Conservation (phyloP, 805 yeast species). For the Candida nemodendra region DNA sequence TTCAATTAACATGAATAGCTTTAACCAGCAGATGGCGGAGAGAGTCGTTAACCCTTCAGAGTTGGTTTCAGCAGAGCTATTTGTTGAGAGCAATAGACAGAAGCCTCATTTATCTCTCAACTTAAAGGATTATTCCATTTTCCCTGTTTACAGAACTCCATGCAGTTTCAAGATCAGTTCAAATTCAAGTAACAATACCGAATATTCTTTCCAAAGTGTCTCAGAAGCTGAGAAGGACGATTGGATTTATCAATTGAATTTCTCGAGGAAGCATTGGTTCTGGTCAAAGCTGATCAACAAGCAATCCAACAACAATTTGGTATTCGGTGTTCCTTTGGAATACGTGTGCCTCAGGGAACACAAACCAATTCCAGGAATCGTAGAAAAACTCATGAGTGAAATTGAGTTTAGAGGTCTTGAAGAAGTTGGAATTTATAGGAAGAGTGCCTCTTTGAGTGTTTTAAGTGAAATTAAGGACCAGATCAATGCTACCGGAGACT, state of each 20-base stretch:
- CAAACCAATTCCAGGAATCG: conserved; percentile 59
- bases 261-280: conserved; percentile 56
- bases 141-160: conserved; percentile 52
- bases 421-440: conserved; percentile 87
- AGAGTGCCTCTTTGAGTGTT: conserved; percentile 51
- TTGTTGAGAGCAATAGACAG: conserved; percentile 37
- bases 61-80: conserved; percentile 52
- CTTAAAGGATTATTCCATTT: conserved; percentile 44
- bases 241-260: conserved; percentile 61
- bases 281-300: conserved; percentile 38
- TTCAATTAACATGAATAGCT: conserved; percentile 45
- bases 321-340: conserved; percentile 85
- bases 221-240: conserved; percentile 61
- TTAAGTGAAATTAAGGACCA: conserved; percentile 41
- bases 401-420: conserved; percentile 86
- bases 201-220: conserved; percentile 65
- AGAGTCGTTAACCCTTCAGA: conserved; percentile 47
- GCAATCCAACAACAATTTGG: conserved; percentile 28
- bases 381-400: conserved; percentile 63
- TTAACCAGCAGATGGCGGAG: conserved; percentile 18
- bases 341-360: conserved; percentile 74
- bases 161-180: conserved; percentile 48
- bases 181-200: conserved; percentile 26
- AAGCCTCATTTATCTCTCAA: conserved; percentile 53
- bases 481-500: conserved; percentile 46